Evolutionary conservation across 192 early-diverging fungal species (phyloP), one percentile per base, ranked within the genome.

Genomic region (Gamsiella multidivaricata): DNA sequence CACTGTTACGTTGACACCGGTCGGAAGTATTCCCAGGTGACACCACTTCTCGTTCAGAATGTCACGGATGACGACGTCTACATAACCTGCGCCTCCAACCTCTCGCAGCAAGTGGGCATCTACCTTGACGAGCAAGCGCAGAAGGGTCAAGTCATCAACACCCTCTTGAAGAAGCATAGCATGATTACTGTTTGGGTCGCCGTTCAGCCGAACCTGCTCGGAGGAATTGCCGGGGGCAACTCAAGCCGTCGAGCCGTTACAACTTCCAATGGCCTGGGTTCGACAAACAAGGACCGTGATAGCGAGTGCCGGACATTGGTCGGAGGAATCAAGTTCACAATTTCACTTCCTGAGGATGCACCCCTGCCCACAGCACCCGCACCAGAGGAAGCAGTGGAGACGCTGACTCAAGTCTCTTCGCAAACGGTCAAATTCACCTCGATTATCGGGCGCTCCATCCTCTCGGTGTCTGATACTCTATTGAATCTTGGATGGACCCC

Each of bases 351-450:
- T 53, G 88, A 91, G 17, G 66, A 78, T 2, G 14, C 18, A 26
- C 12, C 22, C 8, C 9, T 5, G 15, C 10, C 32, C 17, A 25
- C 29, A 8, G 72, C 72, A 39, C 0, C 23, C 6, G 29, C 2
- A 3, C 2, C 22, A 4, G 49, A 28, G 37, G 56, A 65, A 3
- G 34, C 54, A 0, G 74, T 80, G 12, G 70, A 66, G 26, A 69
- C 69, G 2, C 58, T 88, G 18, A 68, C 88, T n/a, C 79, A 82
- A 28, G 75, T 91, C 17, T 70, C 82, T 8, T 89, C 86, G 9
- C 94, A 96, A 59, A 92, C 91, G 1, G 85, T 94, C 28, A 93
- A 90, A 58, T 96, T 96, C 43, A 88, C 82, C 6, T 91, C 94
- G 0, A 80, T 91, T 20, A 94, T 95, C 79, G 94, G 94, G 3